These are phyloP conservation scores for Penicillium angulare DNA, from an alignment of 495 filamentous ascomycete species.

Conservation along the genomic window DNA sequence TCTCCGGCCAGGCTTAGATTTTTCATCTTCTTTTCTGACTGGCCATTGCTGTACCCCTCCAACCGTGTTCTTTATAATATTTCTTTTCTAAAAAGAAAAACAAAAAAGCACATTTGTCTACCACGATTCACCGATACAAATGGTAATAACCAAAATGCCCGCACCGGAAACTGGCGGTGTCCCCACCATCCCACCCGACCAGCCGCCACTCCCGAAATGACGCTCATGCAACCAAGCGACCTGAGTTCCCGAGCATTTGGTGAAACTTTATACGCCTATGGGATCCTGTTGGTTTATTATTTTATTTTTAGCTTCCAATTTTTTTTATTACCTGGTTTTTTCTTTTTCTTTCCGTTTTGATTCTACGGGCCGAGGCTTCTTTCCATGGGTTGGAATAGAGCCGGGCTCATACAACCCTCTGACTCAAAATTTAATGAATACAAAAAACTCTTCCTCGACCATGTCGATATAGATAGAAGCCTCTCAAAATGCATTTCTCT, in stretches of 20 bases:
- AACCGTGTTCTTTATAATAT: background rate
- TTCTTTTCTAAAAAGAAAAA: too few relatives aligned
- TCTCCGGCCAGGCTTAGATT: constrained; percentile 59
- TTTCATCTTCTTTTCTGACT: too few relatives aligned
- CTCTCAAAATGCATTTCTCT: background rate
- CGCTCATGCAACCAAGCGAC: background rate
- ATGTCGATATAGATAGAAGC: constrained; percentile 20
- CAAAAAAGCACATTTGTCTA: constrained; percentile 13
- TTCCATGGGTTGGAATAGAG: constrained; percentile 11
- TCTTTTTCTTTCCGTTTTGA: background rate
- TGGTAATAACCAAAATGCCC: constrained; percentile 6
- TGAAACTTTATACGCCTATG: background rate
- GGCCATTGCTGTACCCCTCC: too few relatives aligned
- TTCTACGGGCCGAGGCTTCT: background rate
- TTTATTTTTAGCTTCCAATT: too few relatives aligned
- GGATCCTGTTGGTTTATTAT: background rate
- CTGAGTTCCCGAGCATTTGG: constrained; percentile 2
- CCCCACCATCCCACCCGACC: constrained; percentile 6
- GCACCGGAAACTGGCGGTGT: constrained; percentile 5
- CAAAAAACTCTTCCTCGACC: background rate
- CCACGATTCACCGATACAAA: constrained; percentile 6
- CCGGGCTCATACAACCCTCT: constrained; percentile 11
- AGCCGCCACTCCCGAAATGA: constrained; percentile 2
- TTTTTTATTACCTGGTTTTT: too few relatives aligned
- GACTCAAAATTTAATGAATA: background rate